A percentile compares a stretch with the other conserved stretches of the same genome.
These are phyloP conservation scores for Trifolium dubium DNA, from an alignment of 306 rosid genomes.

Conservation along the genomic window DNA sequence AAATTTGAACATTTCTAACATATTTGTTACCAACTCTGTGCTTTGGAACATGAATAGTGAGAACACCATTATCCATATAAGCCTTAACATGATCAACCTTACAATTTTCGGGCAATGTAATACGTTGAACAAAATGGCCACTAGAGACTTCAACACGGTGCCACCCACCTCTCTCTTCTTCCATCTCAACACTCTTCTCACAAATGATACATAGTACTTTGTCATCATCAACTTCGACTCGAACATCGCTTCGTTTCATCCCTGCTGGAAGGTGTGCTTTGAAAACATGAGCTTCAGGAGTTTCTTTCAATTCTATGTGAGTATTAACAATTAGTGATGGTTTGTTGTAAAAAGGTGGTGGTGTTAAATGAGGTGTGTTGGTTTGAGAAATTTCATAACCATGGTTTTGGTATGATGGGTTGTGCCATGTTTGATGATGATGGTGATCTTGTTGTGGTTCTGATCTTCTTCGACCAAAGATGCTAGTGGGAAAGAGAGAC, in stretches of 20 bases:
- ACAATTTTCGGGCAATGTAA: constrained; percentile 56
- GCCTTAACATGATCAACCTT: constrained; percentile 45
- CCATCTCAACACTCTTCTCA: constrained; percentile 46
- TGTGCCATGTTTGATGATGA: constrained; percentile 19
- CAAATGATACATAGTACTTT: constrained; percentile 49
- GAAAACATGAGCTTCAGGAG: constrained; percentile 47
- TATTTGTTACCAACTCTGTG: constrained; percentile 19
- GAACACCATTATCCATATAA: constrained; percentile 51
- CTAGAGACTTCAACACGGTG: constrained; percentile 43
- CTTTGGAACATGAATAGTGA: constrained; percentile 60
- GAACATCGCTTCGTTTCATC: constrained; percentile 47
- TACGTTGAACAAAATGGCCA: constrained; percentile 49
- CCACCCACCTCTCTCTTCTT: constrained; percentile 47
- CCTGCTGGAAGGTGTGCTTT: constrained; percentile 55
- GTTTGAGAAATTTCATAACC: neutral
- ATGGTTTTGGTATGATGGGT: constrained; percentile 17
- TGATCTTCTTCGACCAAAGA: constrained; percentile 34
- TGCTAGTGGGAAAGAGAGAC: neutral
- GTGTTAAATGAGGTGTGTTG: neutral
- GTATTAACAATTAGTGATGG: constrained; percentile 33
- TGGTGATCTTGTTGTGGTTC: constrained; percentile 18
- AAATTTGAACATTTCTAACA: constrained; percentile 36
- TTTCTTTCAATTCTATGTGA: constrained; percentile 51
- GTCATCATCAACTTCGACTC: constrained; percentile 58
- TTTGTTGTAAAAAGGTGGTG: constrained; percentile 24